A percentile compares a stretch with the other conserved stretches of the same genome.
Conservation (phyloP, 2,329 filamentous ascomycete species). For the Scedosporium boydii region DNA sequence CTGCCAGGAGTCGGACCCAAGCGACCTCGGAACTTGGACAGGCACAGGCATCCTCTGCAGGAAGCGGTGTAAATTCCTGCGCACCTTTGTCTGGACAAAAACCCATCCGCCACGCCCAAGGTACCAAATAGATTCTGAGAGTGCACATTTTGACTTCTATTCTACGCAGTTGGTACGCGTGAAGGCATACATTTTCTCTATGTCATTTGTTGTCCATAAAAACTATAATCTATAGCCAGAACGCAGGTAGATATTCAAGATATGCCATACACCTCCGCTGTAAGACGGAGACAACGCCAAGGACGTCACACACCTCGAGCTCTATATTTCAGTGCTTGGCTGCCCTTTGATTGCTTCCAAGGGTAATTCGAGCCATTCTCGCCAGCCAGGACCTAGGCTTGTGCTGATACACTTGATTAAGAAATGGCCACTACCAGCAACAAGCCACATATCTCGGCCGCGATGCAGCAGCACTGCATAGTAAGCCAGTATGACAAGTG, state of each 20-base stretch:
- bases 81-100: too few relatives aligned
- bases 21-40: not conserved
- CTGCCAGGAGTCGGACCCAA: not conserved
- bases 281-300: too few relatives aligned
- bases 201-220: too few relatives aligned
- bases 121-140: too few relatives aligned
- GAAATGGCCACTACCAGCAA: slow-evolving; percentile 22
- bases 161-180: too few relatives aligned
- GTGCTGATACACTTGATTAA: slow-evolving; percentile 9
- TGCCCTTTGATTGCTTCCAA: not conserved
- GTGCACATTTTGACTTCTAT: too few relatives aligned
- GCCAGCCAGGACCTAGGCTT: not conserved
- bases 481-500: slow-evolving; percentile 37
- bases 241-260: too few relatives aligned
- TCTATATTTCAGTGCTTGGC: not conserved
- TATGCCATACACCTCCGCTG: too few relatives aligned
- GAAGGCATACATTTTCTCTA: too few relatives aligned
- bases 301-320: not conserved
- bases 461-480: slow-evolving; percentile 38
- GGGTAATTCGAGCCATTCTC: not conserved
- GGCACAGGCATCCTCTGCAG: not conserved
- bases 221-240: too few relatives aligned
- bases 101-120: too few relatives aligned
- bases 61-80: too few relatives aligned
- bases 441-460: slow-evolving; percentile 28